phyloP scores from a whole-genome alignment of 495 filamentous ascomycete species.

The Xylaria curta region DNA sequence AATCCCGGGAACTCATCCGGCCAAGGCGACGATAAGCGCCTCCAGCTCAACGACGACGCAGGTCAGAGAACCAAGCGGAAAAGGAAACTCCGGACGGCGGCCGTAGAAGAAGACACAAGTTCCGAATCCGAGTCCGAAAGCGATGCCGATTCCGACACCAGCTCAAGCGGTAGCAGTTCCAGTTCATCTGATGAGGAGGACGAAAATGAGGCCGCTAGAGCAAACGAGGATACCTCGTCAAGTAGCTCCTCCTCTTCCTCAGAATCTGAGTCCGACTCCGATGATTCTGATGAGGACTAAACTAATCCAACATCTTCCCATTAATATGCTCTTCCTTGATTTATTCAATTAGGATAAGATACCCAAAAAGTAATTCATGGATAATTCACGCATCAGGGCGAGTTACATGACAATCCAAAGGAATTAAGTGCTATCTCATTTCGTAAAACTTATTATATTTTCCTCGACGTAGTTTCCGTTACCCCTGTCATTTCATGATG shows the following conservation, averaged over 20 bases:
- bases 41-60: conserved; percentile 50
- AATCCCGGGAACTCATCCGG: conserved; percentile 24
- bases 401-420: background rate
- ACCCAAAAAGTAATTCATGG: conserved; percentile 23
- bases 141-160: conserved; percentile 39
- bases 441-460: background rate
- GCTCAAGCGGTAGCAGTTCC: conserved; percentile 35
- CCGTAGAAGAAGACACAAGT: conserved; percentile 45
- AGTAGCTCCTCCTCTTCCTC: conserved; percentile 41
- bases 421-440: background rate
- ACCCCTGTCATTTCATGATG: background rate
- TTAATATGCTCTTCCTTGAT: conserved; percentile 11
- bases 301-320: conserved; percentile 14
- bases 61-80: conserved; percentile 58
- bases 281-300: conserved; percentile 27
- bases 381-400: background rate
- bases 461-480: background rate
- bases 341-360: conserved; percentile 23
- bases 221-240: conserved; percentile 36
- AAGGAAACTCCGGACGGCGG: conserved; percentile 57
- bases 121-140: conserved; percentile 45
- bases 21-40: conserved; percentile 43
- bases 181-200: conserved; percentile 37
- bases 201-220: conserved; percentile 23
- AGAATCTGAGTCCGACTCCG: conserved; percentile 32